Evolutionary conservation across 2,329 filamentous ascomycete genomes (phyloP).

Genomic region (Neopestalotiopsis rosae): DNA sequence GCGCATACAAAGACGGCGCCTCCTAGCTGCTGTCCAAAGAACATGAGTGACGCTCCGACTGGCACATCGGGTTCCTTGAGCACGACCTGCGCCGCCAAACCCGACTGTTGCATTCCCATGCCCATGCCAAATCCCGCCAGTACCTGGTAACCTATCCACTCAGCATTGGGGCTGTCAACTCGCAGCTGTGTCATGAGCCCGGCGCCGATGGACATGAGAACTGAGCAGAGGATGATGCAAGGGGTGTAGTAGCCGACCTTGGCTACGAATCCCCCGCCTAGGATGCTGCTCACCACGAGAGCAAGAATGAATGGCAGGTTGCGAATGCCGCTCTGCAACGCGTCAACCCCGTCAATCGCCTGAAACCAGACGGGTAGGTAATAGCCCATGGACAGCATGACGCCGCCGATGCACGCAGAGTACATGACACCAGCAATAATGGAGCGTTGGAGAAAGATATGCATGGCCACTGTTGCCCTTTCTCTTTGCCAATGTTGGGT

Average conservation of each 20-base stretch:
- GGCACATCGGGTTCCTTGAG: constrained; percentile 41
- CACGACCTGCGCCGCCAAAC: constrained; percentile 47
- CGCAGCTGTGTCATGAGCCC: constrained; percentile 48
- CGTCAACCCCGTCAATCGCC: constrained; percentile 44
- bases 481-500: too few relatives aligned
- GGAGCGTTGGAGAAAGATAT: too few relatives aligned
- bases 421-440: constrained; percentile 42
- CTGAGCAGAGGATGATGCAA: constrained; percentile 44
- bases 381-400: constrained; percentile 40
- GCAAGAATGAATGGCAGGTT: constrained; percentile 47
- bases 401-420: constrained; percentile 37
- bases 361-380: constrained; percentile 59
- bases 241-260: constrained; percentile 51
- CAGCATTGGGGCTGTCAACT: constrained; percentile 33
- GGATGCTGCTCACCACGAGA: constrained; percentile 44
- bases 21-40: constrained; percentile 47
- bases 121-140: constrained; percentile 51
- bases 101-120: constrained; percentile 46
- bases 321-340: constrained; percentile 47
- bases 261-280: constrained; percentile 41
- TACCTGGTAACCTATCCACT: constrained; percentile 48
- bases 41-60: constrained; percentile 43
- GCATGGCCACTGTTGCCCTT: too few relatives aligned
- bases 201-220: constrained; percentile 43
- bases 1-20: constrained; percentile 47